These are phyloP conservation scores for Floccularia luteovirens DNA, from an alignment of 768 basidiomycete species.

Conservation along the genomic window DNA sequence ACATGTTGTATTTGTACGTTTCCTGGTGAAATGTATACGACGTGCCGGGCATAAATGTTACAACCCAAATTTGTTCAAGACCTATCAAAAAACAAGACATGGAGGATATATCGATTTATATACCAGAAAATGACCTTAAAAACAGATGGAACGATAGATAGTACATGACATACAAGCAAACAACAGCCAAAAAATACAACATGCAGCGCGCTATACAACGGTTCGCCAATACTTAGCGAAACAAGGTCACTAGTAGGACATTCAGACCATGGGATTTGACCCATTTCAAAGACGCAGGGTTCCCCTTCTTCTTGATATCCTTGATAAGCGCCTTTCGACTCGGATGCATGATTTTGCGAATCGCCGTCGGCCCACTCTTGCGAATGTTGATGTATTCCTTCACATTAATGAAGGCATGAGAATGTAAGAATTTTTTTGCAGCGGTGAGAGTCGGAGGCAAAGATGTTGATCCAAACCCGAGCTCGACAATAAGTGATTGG, in stretches of 20 bases:
- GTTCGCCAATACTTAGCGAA: slow-evolving; percentile 18
- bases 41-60: too few species aligned
- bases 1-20: too few species aligned
- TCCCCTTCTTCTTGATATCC: slow-evolving; percentile 42
- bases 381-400: slow-evolving; percentile 67
- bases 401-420: slow-evolving; percentile 63
- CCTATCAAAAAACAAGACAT: too few species aligned
- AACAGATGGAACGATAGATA: neutral
- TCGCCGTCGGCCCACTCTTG: slow-evolving; percentile 50
- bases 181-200: too few species aligned
- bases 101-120: too few species aligned
- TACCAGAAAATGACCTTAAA: too few species aligned
- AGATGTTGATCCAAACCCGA: slow-evolving; percentile 48
- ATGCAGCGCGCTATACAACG: too few species aligned
- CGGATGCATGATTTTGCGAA: slow-evolving; percentile 56
- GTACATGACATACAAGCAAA: too few species aligned
- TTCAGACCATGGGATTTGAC: slow-evolving; percentile 59
- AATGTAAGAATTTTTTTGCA: slow-evolving; percentile 62
- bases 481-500: slow-evolving; percentile 70
- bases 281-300: slow-evolving; percentile 39
- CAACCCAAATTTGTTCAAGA: too few species aligned
- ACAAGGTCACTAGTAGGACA: slow-evolving; percentile 53
- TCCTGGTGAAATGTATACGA: too few species aligned
- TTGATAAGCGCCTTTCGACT: slow-evolving; percentile 54
- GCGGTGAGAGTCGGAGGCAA: slow-evolving; percentile 56